Evolutionary conservation across 352 stramenopile species (phyloP).

Genomic region (Globisporangium parvum): DNA sequence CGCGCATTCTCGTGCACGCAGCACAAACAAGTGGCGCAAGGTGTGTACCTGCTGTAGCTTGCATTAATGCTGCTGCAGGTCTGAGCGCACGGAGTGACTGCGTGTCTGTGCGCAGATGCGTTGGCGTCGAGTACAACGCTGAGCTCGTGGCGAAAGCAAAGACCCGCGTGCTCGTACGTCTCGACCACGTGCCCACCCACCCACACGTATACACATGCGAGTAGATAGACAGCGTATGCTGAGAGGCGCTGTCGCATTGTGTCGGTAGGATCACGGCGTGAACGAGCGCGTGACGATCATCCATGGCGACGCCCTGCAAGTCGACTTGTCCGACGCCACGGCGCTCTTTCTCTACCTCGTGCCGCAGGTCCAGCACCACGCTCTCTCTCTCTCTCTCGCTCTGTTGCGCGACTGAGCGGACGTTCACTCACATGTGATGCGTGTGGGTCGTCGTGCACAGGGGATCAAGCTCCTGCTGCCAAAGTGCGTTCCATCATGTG

Average conservation of each 20-base stretch:
- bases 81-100: background rate
- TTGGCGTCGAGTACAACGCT: constrained; percentile 77
- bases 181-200: background rate
- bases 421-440: too few relatives aligned
- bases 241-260: background rate
- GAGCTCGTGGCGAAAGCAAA: constrained; percentile 45
- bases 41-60: constrained; percentile 12
- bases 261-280: constrained; percentile 34
- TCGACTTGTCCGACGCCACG: constrained; percentile 54
- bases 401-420: too few relatives aligned
- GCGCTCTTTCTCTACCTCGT: constrained; percentile 82
- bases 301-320: constrained; percentile 53
- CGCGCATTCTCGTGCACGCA: constrained; percentile 59
- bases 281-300: constrained; percentile 43
- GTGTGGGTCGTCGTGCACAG: constrained; percentile 14
- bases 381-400: background rate
- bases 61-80: background rate
- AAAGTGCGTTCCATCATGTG: constrained; percentile 30
- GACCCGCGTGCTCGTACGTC: constrained; percentile 32
- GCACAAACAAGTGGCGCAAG: constrained; percentile 35
- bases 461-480: constrained; percentile 66
- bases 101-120: constrained; percentile 26
- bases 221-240: background rate
- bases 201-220: background rate
- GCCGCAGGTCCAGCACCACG: constrained; percentile 30